Base-by-base conservation (phyloP, 768 basidiomycete genomes). In the Chiua virens region DNA sequence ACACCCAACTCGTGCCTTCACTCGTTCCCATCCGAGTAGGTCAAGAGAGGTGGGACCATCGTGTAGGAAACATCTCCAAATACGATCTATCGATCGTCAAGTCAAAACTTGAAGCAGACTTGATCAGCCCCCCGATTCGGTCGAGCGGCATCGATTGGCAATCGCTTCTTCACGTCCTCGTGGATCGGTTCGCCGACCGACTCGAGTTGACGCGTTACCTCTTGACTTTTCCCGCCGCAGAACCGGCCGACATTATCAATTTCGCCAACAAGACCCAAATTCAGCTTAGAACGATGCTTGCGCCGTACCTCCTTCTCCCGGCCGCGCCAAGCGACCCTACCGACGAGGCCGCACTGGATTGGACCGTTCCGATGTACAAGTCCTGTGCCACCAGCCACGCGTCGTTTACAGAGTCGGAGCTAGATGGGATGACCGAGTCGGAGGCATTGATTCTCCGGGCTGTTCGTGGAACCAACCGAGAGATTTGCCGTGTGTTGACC, bases 81-180 rank as follows among this genome's bases (percentile, higher is more conserved):
- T 46, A 44, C 0, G 71, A 74, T 40, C 27, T 60, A 1, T 27
- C 11, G 2, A 42, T 37, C 2, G 25, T 49, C 14, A 55, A 42
- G 47, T 49, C 55, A 2, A 50, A 46, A 10, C n/a, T 64, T 51
- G 15, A 40, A 35, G 4, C 40, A 35, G 6, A n/a, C n/a, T 43
- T 47, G 40, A 36, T n/a, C 6, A 56, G 60, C 40, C 42, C 71
- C 0, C 37, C 44, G 10, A 42, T 46, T 15, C 53, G 25, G 7
- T 59, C 57, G 3, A 69, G 64, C 28, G 71, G 68, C 8, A 46
- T 71, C 8, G 73, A 73, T 48, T 74, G 73, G 73, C 42, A 27
- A 22, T 57, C 66, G 6, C 53, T 75, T 20, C 14, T 45, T 28
- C 44, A 36, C 3, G 22, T 45, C 44, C 35, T 45, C 15, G 34